phyloP scores from a whole-genome alignment of 2,329 filamentous ascomycete species.

The Apiospora rasikravindrae region DNA sequence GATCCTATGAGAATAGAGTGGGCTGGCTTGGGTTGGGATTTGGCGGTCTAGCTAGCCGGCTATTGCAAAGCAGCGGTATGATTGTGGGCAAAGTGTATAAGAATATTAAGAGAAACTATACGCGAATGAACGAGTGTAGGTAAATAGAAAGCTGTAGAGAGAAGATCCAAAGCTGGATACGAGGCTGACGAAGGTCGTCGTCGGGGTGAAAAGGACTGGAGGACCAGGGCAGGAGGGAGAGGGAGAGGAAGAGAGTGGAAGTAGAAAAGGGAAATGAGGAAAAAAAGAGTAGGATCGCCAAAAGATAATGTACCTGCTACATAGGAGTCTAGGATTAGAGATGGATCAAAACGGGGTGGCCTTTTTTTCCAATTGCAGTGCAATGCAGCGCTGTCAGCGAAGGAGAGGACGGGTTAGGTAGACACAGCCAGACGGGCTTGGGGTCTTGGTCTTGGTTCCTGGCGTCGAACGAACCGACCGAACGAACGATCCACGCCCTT shows the following conservation, averaged over 20 bases:
- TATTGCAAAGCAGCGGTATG: constrained; percentile 10
- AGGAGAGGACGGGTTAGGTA: not conserved
- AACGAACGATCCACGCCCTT: not conserved
- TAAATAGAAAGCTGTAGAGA: constrained; percentile 19
- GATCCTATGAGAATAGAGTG: constrained; percentile 18
- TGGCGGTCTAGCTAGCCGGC: constrained; percentile 18
- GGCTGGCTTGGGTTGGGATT: constrained; percentile 3
- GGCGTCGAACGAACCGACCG: not conserved
- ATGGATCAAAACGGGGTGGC: not conserved
- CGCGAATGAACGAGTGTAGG: constrained; percentile 19
- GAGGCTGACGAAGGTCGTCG: constrained; percentile 20
- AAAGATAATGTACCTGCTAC: constrained; percentile 11
- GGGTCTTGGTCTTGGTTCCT: not conserved
- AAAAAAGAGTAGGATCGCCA: constrained; percentile 16
- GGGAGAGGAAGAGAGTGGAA: constrained; percentile 17
- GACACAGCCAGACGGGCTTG: not conserved
- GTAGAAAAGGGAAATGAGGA: constrained; percentile 18
- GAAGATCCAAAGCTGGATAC: constrained; percentile 26
- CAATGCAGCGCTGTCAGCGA: not conserved
- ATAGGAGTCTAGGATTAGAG: constrained; percentile 3
- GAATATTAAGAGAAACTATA: constrained; percentile 19
- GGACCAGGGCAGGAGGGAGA: constrained; percentile 21
- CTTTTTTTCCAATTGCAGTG: not conserved
- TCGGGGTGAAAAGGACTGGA: constrained; percentile 24
- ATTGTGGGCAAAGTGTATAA: constrained; percentile 18